Evolutionary conservation across 2,329 filamentous ascomycete species (phyloP).

Genomic region (Aspergillus aculeatus): DNA sequence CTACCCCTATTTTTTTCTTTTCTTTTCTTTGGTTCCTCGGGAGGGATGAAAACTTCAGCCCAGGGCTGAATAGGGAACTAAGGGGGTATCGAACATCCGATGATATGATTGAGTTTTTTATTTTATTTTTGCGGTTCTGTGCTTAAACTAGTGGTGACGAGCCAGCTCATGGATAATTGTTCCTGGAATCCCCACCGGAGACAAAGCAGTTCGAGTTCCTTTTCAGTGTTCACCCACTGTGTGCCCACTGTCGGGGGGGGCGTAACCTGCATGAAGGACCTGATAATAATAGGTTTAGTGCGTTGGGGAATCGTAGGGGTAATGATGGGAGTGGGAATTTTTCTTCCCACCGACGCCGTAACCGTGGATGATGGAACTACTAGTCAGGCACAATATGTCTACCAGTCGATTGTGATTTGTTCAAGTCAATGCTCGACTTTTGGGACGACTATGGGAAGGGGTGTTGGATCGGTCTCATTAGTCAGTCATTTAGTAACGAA

Average conservation of each 20-base stretch:
- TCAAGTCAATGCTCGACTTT: neutral
- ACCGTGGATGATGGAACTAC: neutral
- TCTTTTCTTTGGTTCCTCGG: neutral
- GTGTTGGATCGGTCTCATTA: too few relatives aligned
- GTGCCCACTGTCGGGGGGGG: neutral
- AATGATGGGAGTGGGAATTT: neutral
- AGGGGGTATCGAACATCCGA: neutral
- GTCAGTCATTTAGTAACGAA: neutral
- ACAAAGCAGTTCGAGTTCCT: neutral
- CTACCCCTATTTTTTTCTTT: neutral
- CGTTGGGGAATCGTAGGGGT: neutral
- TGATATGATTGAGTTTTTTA: conserved; percentile 5
- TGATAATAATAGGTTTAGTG: conserved; percentile 4
- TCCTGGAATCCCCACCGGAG: neutral
- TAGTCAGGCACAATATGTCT: neutral
- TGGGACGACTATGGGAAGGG: too few relatives aligned
- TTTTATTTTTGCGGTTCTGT: neutral
- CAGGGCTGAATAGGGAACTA: neutral
- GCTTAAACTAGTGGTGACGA: neutral
- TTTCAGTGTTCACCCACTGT: neutral
- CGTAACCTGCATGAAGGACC: neutral
- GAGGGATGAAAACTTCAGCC: neutral
- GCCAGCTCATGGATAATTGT: neutral
- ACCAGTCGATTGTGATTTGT: neutral
- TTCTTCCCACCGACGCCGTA: neutral